Conservation (phyloP, 495 filamentous ascomycete species). For the Opeltia flavorubescens region DNA sequence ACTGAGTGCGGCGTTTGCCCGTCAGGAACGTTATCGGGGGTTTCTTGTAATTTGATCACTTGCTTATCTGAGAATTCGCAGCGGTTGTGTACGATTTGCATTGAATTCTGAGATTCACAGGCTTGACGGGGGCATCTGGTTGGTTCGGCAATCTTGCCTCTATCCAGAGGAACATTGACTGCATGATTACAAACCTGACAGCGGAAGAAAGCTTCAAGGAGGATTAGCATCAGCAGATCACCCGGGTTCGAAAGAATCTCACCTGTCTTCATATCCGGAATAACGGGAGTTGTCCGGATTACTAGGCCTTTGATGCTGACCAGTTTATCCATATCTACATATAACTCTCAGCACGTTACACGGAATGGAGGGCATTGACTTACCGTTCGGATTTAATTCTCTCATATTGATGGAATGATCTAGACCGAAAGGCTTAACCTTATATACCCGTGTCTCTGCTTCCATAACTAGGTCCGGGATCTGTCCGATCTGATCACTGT, state of each 20-base stretch:
- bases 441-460: conserved; percentile 60
- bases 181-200: conserved; percentile 88
- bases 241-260: conserved; percentile 14
- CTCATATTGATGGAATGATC: conserved; percentile 81
- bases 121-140: conserved; percentile 75
- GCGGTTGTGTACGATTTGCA: conserved; percentile 97
- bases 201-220: conserved; percentile 62
- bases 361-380: conserved; percentile 5
- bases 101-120: conserved; percentile 78
- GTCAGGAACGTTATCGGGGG: conserved; percentile 83
- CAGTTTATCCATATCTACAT: conserved; percentile 81
- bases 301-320: conserved; percentile 93
- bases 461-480: conserved; percentile 47
- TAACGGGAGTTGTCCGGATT: conserved; percentile 88
- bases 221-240: not conserved
- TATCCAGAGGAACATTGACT: conserved; percentile 78
- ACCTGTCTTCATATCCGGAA: conserved; percentile 93
- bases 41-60: conserved; percentile 97
- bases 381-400: conserved; percentile 79
- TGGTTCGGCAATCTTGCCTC: conserved; percentile 90
- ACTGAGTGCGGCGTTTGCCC: conserved; percentile 98
- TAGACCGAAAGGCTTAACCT: conserved; percentile 81
- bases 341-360: conserved; percentile 9
- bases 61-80: conserved; percentile 94
- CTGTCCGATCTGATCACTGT: conserved; percentile 22